Percentiles rank a stretch among this genome's conserved stretches.
These are phyloP conservation scores for Pseudisothecium myosuroides DNA, from an alignment of 225 moss, liverwort and hornwort species.

Conservation along the genomic window DNA sequence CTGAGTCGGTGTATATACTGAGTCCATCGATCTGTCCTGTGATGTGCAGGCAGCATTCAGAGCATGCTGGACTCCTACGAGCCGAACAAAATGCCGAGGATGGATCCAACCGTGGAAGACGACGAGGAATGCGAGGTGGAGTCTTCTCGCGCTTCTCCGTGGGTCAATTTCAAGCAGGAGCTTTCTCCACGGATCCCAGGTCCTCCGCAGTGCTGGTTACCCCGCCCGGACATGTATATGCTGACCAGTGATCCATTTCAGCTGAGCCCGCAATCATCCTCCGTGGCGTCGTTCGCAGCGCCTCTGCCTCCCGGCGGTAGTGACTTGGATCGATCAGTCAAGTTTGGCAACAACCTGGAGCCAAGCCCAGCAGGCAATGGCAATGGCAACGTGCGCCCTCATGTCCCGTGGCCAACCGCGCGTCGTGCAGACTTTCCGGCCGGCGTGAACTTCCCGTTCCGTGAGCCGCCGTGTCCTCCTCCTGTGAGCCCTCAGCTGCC, in stretches of 20 bases:
- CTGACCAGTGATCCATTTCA: neutral
- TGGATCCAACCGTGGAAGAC: neutral
- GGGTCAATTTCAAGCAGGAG: slow-evolving; percentile 39
- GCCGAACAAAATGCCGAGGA: slow-evolving; percentile 17
- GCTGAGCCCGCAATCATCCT: slow-evolving; percentile 10
- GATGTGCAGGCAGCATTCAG: slow-evolving; percentile 7
- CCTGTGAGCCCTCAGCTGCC: neutral
- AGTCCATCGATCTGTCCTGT: neutral
- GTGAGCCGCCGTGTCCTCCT: slow-evolving; percentile 19
- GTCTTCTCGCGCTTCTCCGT: slow-evolving; percentile 15
- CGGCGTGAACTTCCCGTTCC: slow-evolving; percentile 16
- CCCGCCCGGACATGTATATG: neutral
- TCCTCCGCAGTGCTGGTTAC: slow-evolving; percentile 12
- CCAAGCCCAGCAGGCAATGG: neutral
- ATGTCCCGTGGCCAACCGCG: neutral
- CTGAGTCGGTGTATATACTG: neutral
- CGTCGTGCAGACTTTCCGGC: slow-evolving; percentile 1
- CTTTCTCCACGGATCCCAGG: neutral
- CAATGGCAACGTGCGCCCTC: neutral
- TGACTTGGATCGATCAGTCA: slow-evolving; percentile 28
- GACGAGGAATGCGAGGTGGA: slow-evolving; percentile 23
- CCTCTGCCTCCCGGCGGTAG: neutral
- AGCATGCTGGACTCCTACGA: slow-evolving; percentile 15
- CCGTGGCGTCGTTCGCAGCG: neutral
- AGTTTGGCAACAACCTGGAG: neutral